These are phyloP conservation scores for Blastocystis sp. DNA, from an alignment of 352 stramenopile genomes.

Conservation along the genomic window DNA sequence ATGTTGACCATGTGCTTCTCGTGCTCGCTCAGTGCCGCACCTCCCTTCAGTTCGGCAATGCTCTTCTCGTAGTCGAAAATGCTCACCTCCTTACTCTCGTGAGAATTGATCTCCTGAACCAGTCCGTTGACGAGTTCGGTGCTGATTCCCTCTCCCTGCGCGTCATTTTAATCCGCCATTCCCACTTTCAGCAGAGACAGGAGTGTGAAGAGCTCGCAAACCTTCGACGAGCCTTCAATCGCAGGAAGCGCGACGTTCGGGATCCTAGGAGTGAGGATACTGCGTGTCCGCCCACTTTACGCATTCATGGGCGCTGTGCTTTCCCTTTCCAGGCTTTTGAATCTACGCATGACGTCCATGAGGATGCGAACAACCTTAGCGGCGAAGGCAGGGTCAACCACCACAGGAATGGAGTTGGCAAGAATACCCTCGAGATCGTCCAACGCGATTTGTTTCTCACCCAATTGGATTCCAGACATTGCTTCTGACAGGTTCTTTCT, in stretches of 20 bases:
- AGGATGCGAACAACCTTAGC: not conserved
- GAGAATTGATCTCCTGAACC: constrained; percentile 15
- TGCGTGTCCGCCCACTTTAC: constrained; percentile 13
- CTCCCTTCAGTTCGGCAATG: not conserved
- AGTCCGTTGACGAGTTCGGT: not conserved
- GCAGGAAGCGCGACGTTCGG: not conserved
- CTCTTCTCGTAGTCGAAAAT: constrained; percentile 7
- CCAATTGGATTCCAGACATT: constrained; percentile 58
- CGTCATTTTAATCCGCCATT: not conserved
- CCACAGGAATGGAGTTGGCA: not conserved
- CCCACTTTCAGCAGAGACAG: constrained; percentile 55
- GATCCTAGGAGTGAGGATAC: constrained; percentile 27
- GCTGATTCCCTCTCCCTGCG: constrained; percentile 47
- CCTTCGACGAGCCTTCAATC: constrained; percentile 2
- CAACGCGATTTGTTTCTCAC: constrained; percentile 70
- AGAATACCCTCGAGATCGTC: constrained; percentile 69
- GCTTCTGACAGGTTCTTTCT: not conserved
- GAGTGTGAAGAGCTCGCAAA: constrained; percentile 30
- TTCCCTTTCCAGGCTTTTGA: constrained; percentile 66
- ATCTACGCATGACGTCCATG: constrained; percentile 23
- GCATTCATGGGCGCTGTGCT: not conserved
- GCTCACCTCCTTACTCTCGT: not conserved
- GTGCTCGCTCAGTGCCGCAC: constrained; percentile 16
- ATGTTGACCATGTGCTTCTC: constrained; percentile 4
- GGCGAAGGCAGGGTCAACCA: constrained; percentile 44